Evolutionary conservation across 1,284 basidiomycete genomes (phyloP), one percentile per base, ranked within the genome.

Genomic region (Ustilago shanxiensis): DNA sequence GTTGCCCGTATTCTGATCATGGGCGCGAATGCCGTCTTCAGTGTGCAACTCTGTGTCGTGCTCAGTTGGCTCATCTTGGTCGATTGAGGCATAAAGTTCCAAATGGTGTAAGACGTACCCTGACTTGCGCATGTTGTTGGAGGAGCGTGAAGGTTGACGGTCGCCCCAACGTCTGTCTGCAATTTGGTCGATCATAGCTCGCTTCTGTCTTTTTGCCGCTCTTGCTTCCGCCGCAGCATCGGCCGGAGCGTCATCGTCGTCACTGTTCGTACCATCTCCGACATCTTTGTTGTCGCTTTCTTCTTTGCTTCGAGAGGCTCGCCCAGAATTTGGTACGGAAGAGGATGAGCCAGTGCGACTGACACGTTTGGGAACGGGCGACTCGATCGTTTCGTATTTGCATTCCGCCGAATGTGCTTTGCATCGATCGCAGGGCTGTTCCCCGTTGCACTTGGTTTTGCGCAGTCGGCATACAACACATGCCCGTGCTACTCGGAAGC

Each of bases 401-500:
- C 74, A 77, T 20, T 72, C 66, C 24, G 74, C 74, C 22, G 66
- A 72, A 41, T 72, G 74, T 2, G 74, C 69, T 60, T 72, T 68
- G 63, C 74, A 77, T 7, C 74, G 69, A 55, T 77, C 70, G 60
- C 74, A 77, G 2, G 74, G 74, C 39, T 77, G 74, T 50, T 77
- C 69, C 11, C 74, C 74, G 33, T 77, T 77, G 60, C 74, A 77
- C 28, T 72, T 72, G 10, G 74, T 77, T 57, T 77, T 77, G 59
- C 74, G 69, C 18, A 77, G 37, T 11, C 74, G 69, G 28, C 74
- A 77, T 18, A 77, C 74, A 20, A 77, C 52, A 33, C 74, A 77
- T 13, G 74, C 74, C 29, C 51, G 44, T 28, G 74, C 57, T 11
- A 77, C 74, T 22, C 74, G 69, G 44, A 77, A 72, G 31, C 74